Evolutionary conservation across 192 early-diverging fungal genomes (phyloP), one percentile per base, ranked within the genome.

Genomic region (Lobosporangium transversale): DNA sequence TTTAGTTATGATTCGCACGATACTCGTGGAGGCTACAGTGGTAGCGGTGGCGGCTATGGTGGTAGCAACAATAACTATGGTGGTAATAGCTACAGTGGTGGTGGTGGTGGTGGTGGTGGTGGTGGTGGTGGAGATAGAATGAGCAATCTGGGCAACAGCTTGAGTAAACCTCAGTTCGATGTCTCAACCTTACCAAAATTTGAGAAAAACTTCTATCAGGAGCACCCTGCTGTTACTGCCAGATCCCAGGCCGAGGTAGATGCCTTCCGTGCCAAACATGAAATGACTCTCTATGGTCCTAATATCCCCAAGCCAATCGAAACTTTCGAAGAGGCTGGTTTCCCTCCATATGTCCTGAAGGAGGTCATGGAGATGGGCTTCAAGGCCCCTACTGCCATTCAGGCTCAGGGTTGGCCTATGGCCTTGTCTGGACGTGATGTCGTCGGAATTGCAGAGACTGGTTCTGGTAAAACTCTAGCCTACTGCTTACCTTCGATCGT

Each of bases 361-460:
- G 96, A 97, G 81, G 90, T 99, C 33, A 60, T 86, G 20, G 86
- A 89, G 50, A 86, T 92, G 50, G 95, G 96, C 4, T 99, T 98
- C 83, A 82, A 85, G 23, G 81, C 84, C 18, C 97, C 97, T 37
- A 99, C 97, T 2, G 79, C 95, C 36, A 99, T 99, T 58, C 97
- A 99, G 83, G 88, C 93, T 31, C 97, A 99, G 68, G 97, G 96
- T 30, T 98, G 96, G 96, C 97, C 97, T 14, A 98, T 98, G 96
- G 97, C 96, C 6, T 88, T 99, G 48, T 91, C 88, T 30, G 96
- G 96, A 47, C 90, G 95, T 57, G 95, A 99, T 79, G 89, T 99
- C 68, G 95, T 98, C 37, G 94, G 94, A 56, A 88, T 94, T 66
- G 94, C 94, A 23, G 87, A 91, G 66, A 95, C 94, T 23, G 94